Base-by-base conservation (phyloP, 192 early-diverging fungal genomes). In the Backusella australiensis region DNA sequence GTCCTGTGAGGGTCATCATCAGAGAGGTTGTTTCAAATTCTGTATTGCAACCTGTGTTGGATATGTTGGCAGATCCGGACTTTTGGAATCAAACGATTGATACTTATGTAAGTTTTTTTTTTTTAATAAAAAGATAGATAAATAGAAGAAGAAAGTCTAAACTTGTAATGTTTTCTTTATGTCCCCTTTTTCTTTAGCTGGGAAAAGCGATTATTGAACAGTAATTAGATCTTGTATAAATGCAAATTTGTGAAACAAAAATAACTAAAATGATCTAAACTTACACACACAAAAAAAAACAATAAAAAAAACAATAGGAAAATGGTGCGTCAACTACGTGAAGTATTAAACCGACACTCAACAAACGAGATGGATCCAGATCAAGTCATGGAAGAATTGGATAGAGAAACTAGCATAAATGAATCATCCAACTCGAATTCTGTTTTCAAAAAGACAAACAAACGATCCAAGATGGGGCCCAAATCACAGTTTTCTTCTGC, bases 51-150 rank as follows among this genome's bases (percentile, higher is more conserved):
- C 94, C 95, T 1, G 65, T 93, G 0, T 74, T 96, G 32, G 81
- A 90, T 19, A 85, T 87, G 41, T 44, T 97, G 34, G 84, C 91
- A 0, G 96, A 97, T 56, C 93, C 96, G 1, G 95, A 97, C 80
- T 97, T 90, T 49, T 91, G 93, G 87, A 97, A 97, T 80, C 90
- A 94, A 74, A 86, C 89, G 17, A 80, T 97, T n/a, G 91, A 93
- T 39, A 75, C 81, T 14, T 88, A 91, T 81, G 86, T 87, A 84
- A 76, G 86, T 75, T 19, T 35, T n/a, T 35, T 42, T 69, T 26
- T 41, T 26, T n/a, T n/a, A n/a, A 23, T 17, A 29, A 26, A 0
- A 17, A 75, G 1, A 44, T 67, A 71, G 73, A 69, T 75, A 83
- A 34, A 86, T 86, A 69, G 80, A 81, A 19, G 84, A 59, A 19